Evolutionary conservation across 768 basidiomycete genomes (phyloP), one percentile per base, ranked within the genome.

Genomic region (Tylopilus felleus): DNA sequence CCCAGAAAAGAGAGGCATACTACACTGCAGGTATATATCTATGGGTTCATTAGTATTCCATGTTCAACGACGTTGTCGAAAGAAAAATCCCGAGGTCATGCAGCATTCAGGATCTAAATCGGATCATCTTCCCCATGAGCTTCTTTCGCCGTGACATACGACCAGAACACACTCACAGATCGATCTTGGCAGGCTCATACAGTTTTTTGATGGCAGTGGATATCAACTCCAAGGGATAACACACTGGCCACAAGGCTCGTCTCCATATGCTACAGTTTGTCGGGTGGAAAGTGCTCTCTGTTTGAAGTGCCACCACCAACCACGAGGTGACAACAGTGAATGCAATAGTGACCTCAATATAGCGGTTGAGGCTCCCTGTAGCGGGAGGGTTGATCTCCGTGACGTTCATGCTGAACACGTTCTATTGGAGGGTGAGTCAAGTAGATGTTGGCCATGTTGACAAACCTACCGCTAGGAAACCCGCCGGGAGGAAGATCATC

Each of bases 401-500:
- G 25, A 67, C 65, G 47, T 68, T 69, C 70, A 70, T 65, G 22
- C 65, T 62, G 51, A 68, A 68, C 22, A 70, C 60, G 5, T 60
- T 63, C 53, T 81, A 35, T 39, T 71, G 36, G 17, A 40, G 35
- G 36, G 27, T 69, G 19, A 66, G 56, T 9, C 13, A 27, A 13
- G 54, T 29, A 5, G 5, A 19, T 13, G 10, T 44, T 4, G 10
- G 19, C 6, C 8, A 17, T 23, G 27, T 12, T 10, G 38, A 42
- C 8, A 22, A n/a, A 53, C 63, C 6, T 51, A 73, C 73, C 16
- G 71, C 59, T 16, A 68, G 49, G 51, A 84, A 80, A 21, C 74
- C 73, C 2, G 77, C 77, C 0, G 84, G 84, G 12, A 85, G 73
- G 65, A 84, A 85, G 23, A 82, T 65, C 82, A 83, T 84, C 0